These are phyloP conservation scores for Bolboschoenoplectus hybrid DNA, from an alignment of 202 grass and related monocot species.

Conservation along the genomic window DNA sequence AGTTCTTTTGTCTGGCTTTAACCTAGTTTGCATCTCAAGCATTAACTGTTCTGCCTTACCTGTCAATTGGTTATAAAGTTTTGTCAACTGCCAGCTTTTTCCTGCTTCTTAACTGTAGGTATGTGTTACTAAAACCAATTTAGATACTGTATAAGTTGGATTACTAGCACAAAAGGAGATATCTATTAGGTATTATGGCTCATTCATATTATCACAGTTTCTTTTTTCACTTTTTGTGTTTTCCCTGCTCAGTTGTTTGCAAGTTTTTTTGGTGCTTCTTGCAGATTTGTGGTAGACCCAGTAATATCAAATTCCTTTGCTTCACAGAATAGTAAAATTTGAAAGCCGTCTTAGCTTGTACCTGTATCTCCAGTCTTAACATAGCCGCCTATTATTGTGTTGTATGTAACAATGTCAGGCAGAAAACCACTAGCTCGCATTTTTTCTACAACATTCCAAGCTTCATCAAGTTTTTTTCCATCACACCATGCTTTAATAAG, in stretches of 20 bases:
- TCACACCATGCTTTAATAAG: constrained; percentile 98
- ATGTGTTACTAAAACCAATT: neutral
- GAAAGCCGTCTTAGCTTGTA: constrained; percentile 14
- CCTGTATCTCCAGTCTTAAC: constrained; percentile 75
- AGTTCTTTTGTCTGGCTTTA: constrained; percentile 75
- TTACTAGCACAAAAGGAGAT: constrained; percentile 16
- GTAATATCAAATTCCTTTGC: constrained; percentile 24
- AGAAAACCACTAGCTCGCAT: constrained; percentile 56
- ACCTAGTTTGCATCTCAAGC: constrained; percentile 58
- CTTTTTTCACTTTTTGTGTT: neutral
- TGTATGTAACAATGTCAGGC: constrained; percentile 90
- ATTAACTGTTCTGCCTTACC: constrained; percentile 76
- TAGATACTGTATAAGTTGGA: neutral
- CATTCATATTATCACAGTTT: neutral
- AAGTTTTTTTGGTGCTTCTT: neutral
- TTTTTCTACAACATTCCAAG: constrained; percentile 57
- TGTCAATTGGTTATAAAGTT: constrained; percentile 29
- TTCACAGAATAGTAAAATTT: neutral
- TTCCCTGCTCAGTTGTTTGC: neutral
- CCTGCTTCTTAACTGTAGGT: neutral
- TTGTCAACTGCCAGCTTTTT: constrained; percentile 4
- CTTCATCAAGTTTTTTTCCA: constrained; percentile 58
- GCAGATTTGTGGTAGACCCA: neutral
- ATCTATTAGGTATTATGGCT: neutral
- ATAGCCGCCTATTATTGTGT: constrained; percentile 83